Percentiles rank a stretch among this genome's conserved stretches.
These are phyloP conservation scores for Astrephomene gubernaculifera DNA, from an alignment of 139 green algal genomes.

Conservation along the genomic window DNA sequence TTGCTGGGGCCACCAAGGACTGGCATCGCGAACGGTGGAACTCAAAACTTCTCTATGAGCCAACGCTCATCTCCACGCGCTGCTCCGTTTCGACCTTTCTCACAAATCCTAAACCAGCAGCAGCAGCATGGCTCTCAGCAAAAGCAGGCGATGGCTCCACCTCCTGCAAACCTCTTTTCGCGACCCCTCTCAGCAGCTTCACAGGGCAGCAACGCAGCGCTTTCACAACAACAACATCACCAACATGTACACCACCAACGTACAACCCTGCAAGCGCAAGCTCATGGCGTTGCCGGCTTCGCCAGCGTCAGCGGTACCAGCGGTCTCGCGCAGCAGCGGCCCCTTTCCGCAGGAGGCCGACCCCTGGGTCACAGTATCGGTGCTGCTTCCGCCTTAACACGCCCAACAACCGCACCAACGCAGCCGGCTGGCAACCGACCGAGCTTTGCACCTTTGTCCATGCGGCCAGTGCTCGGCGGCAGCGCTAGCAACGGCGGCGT, in stretches of 20 bases:
- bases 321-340: background rate
- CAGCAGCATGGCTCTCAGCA: background rate
- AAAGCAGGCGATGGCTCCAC: background rate
- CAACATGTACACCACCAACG: background rate
- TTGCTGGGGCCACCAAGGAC: background rate
- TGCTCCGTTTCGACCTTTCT: constrained; percentile 8
- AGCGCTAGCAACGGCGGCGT: no score
- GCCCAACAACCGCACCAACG: background rate
- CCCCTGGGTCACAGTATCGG: constrained; percentile 2
- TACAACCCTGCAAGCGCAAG: background rate
- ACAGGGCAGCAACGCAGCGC: constrained; percentile 1
- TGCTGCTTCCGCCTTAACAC: background rate
- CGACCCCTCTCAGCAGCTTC: constrained; percentile 4
- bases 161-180: background rate
- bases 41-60: background rate
- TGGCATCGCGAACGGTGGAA: background rate
- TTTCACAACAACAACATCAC: background rate
- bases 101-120: background rate
- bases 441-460: background rate
- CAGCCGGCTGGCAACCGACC: background rate
- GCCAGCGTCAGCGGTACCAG: constrained; percentile 3
- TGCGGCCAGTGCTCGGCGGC: background rate
- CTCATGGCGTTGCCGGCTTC: background rate
- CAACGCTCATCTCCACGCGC: no score
- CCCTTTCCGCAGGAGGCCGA: constrained; percentile 1